phyloP scores from a whole-genome alignment of 768 basidiomycete species.

The Russula foetens region DNA sequence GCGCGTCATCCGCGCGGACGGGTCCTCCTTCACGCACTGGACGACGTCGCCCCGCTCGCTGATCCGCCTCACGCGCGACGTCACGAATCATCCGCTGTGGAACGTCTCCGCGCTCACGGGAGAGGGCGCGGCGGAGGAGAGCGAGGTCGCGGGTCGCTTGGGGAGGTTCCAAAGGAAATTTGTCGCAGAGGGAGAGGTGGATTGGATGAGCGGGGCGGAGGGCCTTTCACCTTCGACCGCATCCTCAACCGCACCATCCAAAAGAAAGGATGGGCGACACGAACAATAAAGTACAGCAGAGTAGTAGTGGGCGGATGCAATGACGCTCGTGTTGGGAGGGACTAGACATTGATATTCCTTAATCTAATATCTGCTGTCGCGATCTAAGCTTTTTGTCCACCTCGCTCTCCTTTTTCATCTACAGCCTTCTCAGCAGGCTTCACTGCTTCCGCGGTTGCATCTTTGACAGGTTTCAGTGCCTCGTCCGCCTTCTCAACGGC shows the following conservation, averaged over 20 bases:
- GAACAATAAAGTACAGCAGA: no score
- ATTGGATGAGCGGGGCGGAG: conserved; percentile 23
- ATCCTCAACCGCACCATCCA: background rate
- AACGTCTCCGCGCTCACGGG: conserved; percentile 49
- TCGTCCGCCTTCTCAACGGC: conserved; percentile 19
- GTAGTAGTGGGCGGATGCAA: background rate
- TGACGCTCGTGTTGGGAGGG: background rate
- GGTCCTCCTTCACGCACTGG: conserved; percentile 81
- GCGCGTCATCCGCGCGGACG: conserved; percentile 78
- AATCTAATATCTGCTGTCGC: conserved; percentile 2
- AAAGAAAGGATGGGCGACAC: background rate
- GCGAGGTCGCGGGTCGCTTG: conserved; percentile 63
- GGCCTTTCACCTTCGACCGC: background rate
- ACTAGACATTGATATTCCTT: conserved; percentile 7
- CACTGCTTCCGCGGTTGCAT: background rate
- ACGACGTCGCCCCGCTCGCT: conserved; percentile 79
- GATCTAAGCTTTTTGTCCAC: background rate
- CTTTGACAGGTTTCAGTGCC: background rate
- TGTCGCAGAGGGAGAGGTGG: conserved; percentile 41
- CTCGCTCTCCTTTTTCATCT: background rate
- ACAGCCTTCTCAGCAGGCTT: background rate
- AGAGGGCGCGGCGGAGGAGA: conserved; percentile 52
- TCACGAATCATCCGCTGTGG: conserved; percentile 85
- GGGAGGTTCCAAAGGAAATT: conserved; percentile 76
- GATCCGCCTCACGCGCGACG: conserved; percentile 75